phyloP scores from a whole-genome alignment of 352 stramenopile species.

The Phytophthora sojae region DNA sequence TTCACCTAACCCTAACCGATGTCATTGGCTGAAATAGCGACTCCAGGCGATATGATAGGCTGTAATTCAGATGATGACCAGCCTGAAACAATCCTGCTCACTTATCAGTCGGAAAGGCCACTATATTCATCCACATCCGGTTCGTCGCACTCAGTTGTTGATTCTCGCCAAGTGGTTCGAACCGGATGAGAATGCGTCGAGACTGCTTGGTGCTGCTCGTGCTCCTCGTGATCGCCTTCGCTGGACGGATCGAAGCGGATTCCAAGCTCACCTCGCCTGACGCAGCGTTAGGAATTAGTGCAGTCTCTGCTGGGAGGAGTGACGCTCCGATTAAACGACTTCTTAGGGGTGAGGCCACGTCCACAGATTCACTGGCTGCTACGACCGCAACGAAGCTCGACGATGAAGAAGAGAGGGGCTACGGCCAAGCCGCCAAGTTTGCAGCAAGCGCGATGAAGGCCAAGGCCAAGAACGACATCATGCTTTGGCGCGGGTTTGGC shows the following conservation, averaged over 20 bases:
- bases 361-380: background rate
- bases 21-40: no score
- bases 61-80: no score
- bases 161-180: background rate
- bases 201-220: background rate
- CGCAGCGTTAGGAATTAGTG: background rate
- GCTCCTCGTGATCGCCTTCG: conserved; percentile 3
- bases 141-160: background rate
- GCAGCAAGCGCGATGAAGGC: background rate
- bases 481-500: conserved; percentile 10
- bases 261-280: background rate
- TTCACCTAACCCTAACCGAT: no score
- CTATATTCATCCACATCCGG: no score
- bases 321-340: conserved; percentile 4
- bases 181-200: background rate
- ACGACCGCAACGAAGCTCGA: background rate
- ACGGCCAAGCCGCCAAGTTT: background rate
- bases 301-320: background rate
- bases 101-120: no score
- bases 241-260: background rate
- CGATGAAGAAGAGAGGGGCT: conserved; percentile 10
- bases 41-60: no score
- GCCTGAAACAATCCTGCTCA: no score
- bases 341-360: conserved; percentile 5
- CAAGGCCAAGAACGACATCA: conserved; percentile 19